phyloP scores from a whole-genome alignment of 352 stramenopile species.

The Phytophthora melonis region DNA sequence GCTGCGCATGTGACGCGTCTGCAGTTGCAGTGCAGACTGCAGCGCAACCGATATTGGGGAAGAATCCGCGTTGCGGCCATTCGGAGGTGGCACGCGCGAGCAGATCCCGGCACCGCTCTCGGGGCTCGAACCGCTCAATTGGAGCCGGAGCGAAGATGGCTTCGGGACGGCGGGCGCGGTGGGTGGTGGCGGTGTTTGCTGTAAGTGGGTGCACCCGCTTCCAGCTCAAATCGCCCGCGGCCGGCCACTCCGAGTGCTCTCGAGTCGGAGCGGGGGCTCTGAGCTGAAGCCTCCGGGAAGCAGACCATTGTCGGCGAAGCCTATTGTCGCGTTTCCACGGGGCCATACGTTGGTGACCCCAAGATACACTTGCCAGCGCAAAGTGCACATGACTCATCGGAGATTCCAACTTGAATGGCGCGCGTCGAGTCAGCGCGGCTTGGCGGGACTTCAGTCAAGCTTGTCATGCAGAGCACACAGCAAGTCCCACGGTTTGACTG shows the following conservation, averaged over 20 bases:
- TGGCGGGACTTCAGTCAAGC: conserved; percentile 18
- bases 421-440: not conserved
- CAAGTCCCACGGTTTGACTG: conserved; percentile 37
- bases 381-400: conserved; percentile 25
- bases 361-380: conserved; percentile 1
- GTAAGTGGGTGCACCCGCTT: not conserved
- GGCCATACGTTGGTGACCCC: conserved; percentile 14
- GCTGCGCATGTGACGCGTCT: conserved; percentile 17
- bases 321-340: conserved; percentile 34
- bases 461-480: conserved; percentile 15
- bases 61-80: conserved; percentile 10
- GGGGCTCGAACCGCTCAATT: conserved; percentile 1
- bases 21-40: conserved; percentile 1
- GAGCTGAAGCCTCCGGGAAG: conserved; percentile 30
- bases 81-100: conserved; percentile 23
- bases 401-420: conserved; percentile 10
- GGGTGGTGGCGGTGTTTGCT: conserved; percentile 4
- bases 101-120: conserved; percentile 11
- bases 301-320: conserved; percentile 18
- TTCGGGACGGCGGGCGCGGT: conserved; percentile 11
- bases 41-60: conserved; percentile 22
- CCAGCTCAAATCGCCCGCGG: conserved; percentile 23
- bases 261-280: not conserved
- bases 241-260: conserved; percentile 2
- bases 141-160: conserved; percentile 26